A percentile compares a stretch with the other conserved stretches of the same genome.
These are phyloP conservation scores for Suillus cothurnatus DNA, from an alignment of 768 basidiomycete genomes.

Conservation along the genomic window DNA sequence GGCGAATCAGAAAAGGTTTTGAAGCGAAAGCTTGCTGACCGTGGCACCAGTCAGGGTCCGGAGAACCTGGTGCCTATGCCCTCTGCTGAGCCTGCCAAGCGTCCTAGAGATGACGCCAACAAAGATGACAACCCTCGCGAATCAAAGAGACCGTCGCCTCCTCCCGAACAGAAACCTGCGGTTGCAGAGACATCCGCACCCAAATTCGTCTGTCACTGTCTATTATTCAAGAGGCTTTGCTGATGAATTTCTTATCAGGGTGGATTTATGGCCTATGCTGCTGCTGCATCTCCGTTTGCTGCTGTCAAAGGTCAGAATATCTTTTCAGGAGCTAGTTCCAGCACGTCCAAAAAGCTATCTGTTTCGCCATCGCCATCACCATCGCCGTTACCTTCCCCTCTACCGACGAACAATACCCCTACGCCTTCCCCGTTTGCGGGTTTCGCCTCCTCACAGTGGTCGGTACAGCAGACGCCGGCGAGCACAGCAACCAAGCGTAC, in stretches of 20 bases:
- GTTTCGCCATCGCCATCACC: constrained; percentile 28
- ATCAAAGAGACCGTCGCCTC: constrained; percentile 64
- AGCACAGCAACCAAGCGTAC: constrained; percentile 49
- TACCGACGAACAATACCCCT: constrained; percentile 23
- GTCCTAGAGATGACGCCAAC: constrained; percentile 63
- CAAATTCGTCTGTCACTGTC: constrained; percentile 47
- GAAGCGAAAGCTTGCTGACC: constrained; percentile 71
- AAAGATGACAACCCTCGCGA: constrained; percentile 65
- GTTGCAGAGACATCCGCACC: constrained; percentile 34
- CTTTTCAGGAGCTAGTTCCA: constrained; percentile 31
- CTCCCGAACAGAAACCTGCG: constrained; percentile 50
- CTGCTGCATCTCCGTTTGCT: constrained; percentile 72
- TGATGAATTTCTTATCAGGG: constrained; percentile 39
- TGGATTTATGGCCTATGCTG: constrained; percentile 83
- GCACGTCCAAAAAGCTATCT: constrained; percentile 30
- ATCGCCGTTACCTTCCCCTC: constrained; percentile 20
- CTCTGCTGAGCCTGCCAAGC: constrained; percentile 48
- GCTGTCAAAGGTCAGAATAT: constrained; percentile 69
- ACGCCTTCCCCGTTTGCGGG: constrained; percentile 24
- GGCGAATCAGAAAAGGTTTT: constrained; percentile 58
- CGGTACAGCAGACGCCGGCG: constrained; percentile 23
- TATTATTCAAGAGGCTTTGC: constrained; percentile 16
- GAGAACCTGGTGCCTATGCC: constrained; percentile 29
- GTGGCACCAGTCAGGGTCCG: constrained; percentile 65
- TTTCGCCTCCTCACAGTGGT: constrained; percentile 20